These are phyloP conservation scores for Dispira parvispora DNA, from an alignment of 192 early-diverging fungal genomes.

Conservation along the genomic window DNA sequence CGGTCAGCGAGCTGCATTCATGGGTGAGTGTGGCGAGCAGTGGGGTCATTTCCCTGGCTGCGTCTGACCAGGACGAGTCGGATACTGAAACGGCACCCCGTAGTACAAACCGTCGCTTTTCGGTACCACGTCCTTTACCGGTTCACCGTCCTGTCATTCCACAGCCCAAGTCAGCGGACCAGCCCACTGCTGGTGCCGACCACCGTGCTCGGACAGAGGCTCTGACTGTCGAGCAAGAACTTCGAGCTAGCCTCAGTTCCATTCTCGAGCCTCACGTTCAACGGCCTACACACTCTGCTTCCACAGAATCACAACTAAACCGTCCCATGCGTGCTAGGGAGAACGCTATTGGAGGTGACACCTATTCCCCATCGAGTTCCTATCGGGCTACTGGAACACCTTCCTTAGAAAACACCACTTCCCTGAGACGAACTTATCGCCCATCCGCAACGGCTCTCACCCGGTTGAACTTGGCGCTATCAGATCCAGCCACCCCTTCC, in stretches of 20 bases:
- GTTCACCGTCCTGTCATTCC: no score
- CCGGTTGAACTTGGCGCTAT: not conserved
- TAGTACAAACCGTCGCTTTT: no score
- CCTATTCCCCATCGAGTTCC: not conserved
- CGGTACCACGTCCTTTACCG: no score
- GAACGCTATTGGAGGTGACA: not conserved
- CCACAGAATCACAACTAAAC: not conserved
- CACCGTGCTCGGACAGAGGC: no score
- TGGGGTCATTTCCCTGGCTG: conserved; percentile 1
- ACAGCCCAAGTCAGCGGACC: no score
- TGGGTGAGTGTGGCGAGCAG: conserved; percentile 6
- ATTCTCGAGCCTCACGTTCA: not conserved
- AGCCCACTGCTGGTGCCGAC: no score
- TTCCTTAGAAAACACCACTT: not conserved
- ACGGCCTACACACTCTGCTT: not conserved
- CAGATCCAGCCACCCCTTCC: not conserved
- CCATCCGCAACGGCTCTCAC: not conserved
- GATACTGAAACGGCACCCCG: not conserved
- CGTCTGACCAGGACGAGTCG: not conserved
- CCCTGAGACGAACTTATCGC: not conserved
- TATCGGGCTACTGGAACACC: not conserved
- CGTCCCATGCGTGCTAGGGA: not conserved
- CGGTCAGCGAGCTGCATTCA: not conserved
- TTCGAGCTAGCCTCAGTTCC: not conserved
- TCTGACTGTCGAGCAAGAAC: not conserved